Evolutionary conservation across 2,329 filamentous ascomycete genomes (phyloP).

Genomic region (Onygena corvina): DNA sequence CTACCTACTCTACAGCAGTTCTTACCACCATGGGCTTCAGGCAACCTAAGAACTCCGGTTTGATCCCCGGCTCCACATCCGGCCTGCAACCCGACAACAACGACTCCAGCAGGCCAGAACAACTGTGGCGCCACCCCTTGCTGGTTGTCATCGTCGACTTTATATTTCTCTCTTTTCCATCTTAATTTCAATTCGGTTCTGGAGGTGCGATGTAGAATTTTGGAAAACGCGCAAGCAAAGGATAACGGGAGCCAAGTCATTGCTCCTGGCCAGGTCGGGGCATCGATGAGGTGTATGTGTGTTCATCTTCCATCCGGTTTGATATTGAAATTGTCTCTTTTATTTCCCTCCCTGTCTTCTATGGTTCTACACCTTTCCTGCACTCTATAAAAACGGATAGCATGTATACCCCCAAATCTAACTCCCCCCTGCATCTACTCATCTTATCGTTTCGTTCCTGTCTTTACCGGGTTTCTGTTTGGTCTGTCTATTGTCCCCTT

Average conservation of each 20-base stretch:
- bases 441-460: slow-evolving; percentile 1
- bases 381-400: slow-evolving; percentile 6
- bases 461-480: slow-evolving; percentile 5
- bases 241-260: background rate
- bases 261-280: background rate
- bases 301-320: background rate
- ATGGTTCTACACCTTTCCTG: background rate
- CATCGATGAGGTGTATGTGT: background rate
- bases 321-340: background rate
- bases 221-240: background rate
- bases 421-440: slow-evolving; percentile 5
- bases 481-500: background rate
- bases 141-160: background rate
- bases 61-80: background rate
- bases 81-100: background rate
- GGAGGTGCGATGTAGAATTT: background rate
- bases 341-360: background rate
- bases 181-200: background rate
- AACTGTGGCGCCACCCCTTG: background rate
- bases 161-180: background rate
- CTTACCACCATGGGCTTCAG: too few relatives aligned
- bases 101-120: background rate
- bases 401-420: slow-evolving; percentile 9
- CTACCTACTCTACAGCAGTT: too few relatives aligned
- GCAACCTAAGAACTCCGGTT: background rate